Conservation (phyloP, 805 yeast genomes). For the Maudiozyma barnettii region DNA sequence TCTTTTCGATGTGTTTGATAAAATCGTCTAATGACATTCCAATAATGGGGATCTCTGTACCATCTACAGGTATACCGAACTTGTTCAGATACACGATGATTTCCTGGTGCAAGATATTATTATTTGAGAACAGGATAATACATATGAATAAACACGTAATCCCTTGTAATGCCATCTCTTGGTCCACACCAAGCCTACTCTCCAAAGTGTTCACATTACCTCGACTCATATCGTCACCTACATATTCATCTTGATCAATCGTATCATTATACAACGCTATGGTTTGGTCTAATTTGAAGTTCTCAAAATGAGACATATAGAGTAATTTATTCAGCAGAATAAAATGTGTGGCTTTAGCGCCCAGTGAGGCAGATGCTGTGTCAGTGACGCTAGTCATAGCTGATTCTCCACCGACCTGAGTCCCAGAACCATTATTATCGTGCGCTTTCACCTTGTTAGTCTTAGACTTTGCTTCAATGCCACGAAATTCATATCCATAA, state of each 20-base stretch:
- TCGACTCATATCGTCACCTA: constrained; percentile 12
- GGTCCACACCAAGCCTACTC: constrained; percentile 13
- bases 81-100: constrained; percentile 9
- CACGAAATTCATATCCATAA: constrained; percentile 20
- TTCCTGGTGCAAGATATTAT: constrained; percentile 22
- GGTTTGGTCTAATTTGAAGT: constrained; percentile 11
- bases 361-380: not conserved
- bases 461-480: constrained; percentile 10
- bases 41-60: constrained; percentile 19
- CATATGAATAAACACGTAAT: constrained; percentile 14
- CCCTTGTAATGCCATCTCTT: constrained; percentile 18
- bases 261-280: constrained; percentile 8
- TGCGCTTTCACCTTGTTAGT: not conserved
- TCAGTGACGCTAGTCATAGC: no score
- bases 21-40: constrained; percentile 17
- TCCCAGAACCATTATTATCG: not conserved
- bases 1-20: constrained; percentile 13
- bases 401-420: not conserved
- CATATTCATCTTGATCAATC: constrained; percentile 13
- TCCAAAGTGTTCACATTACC: constrained; percentile 9
- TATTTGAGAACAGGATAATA: constrained; percentile 21
- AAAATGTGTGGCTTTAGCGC: constrained; percentile 15
- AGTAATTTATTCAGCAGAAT: constrained; percentile 17
- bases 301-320: constrained; percentile 7
- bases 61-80: constrained; percentile 25